Conservation (phyloP, 768 basidiomycete species). For the Termitomyces sp. region DNA sequence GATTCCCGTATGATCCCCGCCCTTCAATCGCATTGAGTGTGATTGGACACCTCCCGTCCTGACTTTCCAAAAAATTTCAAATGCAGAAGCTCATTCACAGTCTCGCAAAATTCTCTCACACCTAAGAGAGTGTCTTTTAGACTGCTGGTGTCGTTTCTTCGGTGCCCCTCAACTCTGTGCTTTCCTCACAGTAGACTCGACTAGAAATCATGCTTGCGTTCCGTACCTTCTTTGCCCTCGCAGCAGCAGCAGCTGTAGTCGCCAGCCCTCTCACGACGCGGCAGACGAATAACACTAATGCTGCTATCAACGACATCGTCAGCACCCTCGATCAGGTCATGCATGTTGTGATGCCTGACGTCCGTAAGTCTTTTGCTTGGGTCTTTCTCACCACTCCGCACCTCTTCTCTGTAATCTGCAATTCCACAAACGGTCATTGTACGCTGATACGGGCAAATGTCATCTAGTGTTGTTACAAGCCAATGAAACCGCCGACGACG, state of each 20-base stretch:
- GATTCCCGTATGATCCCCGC: not conserved
- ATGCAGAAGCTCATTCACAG: not conserved
- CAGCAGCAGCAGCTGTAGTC: slow-evolving; percentile 19
- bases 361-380: slow-evolving; percentile 18
- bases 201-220: slow-evolving; percentile 22
- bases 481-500: slow-evolving; percentile 21
- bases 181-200: not conserved
- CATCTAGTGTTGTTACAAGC: slow-evolving; percentile 23
- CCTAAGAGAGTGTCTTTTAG: slow-evolving; percentile 12
- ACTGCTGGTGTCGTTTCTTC: not conserved
- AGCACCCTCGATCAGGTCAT: slow-evolving; percentile 18
- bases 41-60: slow-evolving; percentile 10
- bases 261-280: slow-evolving; percentile 23
- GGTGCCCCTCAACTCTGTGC: not conserved
- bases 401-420: too few species aligned
- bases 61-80: not conserved
- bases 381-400: not conserved
- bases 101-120: slow-evolving; percentile 14
- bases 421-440: not conserved
- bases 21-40: slow-evolving; percentile 11
- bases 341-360: slow-evolving; percentile 17
- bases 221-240: slow-evolving; percentile 22
- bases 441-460: not conserved
- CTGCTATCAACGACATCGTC: slow-evolving; percentile 20
- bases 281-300: slow-evolving; percentile 28